Evolutionary conservation across 2,329 filamentous ascomycete species (phyloP).

Genomic region (Fusarium albidum): DNA sequence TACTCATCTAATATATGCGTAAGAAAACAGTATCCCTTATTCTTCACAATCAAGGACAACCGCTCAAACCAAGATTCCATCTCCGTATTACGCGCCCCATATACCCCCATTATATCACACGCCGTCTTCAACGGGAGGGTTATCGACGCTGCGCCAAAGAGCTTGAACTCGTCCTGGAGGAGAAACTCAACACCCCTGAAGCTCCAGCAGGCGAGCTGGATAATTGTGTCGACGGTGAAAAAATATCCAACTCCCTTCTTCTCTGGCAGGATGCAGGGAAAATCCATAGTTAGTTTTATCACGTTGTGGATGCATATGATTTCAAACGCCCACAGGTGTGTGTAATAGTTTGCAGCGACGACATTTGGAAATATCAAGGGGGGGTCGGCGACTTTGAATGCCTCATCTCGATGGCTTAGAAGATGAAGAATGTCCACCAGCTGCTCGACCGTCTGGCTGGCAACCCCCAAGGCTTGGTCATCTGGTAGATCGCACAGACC

Average conservation of each 20-base stretch:
- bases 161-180: conserved; percentile 48
- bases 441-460: background rate
- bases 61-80: background rate
- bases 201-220: conserved; percentile 38
- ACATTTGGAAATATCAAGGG: conserved; percentile 44
- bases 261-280: background rate
- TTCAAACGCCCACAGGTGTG: conserved; percentile 49
- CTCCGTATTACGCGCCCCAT: background rate
- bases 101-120: conserved; percentile 3
- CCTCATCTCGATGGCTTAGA: background rate
- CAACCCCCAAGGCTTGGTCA: background rate
- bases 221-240: background rate
- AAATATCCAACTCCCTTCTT: background rate
- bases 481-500: background rate
- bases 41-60: background rate
- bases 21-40: conserved; percentile 7
- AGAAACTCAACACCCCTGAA: conserved; percentile 48
- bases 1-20: background rate
- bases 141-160: conserved; percentile 49
- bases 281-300: background rate
- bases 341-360: conserved; percentile 47
- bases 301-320: conserved; percentile 47
- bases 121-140: conserved; percentile 42
- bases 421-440: background rate
- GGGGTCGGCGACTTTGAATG: background rate